A percentile compares a stretch with the other conserved stretches of the same genome.
phyloP scores from a whole-genome alignment of 2,329 filamentous ascomycete genomes.

The Macrophomina tecta region DNA sequence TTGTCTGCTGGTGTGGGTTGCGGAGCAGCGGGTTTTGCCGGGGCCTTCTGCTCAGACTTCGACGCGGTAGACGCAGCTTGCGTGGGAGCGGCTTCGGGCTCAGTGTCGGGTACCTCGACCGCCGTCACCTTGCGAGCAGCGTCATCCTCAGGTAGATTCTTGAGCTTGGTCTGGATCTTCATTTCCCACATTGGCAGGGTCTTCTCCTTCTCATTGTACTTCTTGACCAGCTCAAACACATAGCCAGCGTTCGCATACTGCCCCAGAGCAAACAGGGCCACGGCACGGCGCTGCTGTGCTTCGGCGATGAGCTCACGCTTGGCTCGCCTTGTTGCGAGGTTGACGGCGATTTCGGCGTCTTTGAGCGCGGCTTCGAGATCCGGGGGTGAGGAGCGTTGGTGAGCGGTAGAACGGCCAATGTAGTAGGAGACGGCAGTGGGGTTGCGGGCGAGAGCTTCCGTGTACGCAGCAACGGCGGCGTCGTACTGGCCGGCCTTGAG shows the following conservation, averaged over 20 bases:
- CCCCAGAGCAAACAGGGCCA: slow-evolving; percentile 73
- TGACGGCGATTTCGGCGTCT: slow-evolving; percentile 59
- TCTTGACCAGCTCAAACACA: slow-evolving; percentile 66
- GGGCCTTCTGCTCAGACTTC: slow-evolving; percentile 13
- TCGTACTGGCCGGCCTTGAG: slow-evolving; percentile 68
- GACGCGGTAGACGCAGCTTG: slow-evolving; percentile 35
- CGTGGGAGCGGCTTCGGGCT: slow-evolving; percentile 45
- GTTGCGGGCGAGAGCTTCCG: slow-evolving; percentile 67
- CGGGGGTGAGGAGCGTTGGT: slow-evolving; percentile 65
- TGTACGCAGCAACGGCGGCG: slow-evolving; percentile 69
- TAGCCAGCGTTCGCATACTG: slow-evolving; percentile 77
- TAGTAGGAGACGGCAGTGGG: slow-evolving; percentile 78
- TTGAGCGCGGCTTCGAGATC: slow-evolving; percentile 53
- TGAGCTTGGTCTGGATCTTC: slow-evolving; percentile 61
- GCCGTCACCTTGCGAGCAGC: slow-evolving; percentile 45
- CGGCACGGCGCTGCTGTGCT: slow-evolving; percentile 80
- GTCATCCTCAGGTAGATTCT: slow-evolving; percentile 56
- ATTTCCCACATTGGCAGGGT: slow-evolving; percentile 63
- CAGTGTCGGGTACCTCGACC: slow-evolving; percentile 60
- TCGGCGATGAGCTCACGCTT: slow-evolving; percentile 77
- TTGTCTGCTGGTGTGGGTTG: slow-evolving; percentile 59
- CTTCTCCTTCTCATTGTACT: slow-evolving; percentile 60
- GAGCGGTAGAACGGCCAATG: slow-evolving; percentile 79
- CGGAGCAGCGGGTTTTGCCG: slow-evolving; percentile 14
- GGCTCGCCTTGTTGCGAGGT: slow-evolving; percentile 73